A percentile compares a stretch with the other conserved stretches of the same genome.
Evolutionary conservation across 208 protist species (phyloP).

Genomic region (Acanthamoeba healyi): DNA sequence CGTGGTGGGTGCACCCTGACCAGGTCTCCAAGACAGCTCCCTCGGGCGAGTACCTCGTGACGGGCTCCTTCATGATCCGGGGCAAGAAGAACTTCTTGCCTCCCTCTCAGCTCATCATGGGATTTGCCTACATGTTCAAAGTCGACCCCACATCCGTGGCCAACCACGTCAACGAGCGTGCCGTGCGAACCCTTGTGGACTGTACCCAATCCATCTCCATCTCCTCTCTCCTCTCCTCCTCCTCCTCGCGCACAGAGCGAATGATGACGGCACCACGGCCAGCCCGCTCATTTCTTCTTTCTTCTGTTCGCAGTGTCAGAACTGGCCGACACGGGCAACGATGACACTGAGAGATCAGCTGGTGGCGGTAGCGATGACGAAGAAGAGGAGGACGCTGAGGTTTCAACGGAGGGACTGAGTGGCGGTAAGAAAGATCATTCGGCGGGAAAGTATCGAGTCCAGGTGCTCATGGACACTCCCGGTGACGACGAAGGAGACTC

Average conservation of each 20-base stretch:
- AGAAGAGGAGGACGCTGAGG: not conserved
- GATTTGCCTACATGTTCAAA: conserved; percentile 89
- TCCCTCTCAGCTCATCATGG: conserved; percentile 88
- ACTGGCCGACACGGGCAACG: not conserved
- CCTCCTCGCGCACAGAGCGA: not conserved
- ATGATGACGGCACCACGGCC: too few species aligned
- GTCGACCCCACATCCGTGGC: conserved; percentile 26
- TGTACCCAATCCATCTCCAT: not conserved
- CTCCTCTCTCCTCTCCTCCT: not conserved
- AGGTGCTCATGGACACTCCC: not conserved
- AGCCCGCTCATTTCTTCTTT: too few species aligned
- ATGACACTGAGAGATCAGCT: not conserved
- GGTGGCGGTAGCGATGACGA: not conserved
- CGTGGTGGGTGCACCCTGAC: conserved; percentile 96
- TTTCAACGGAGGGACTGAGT: not conserved
- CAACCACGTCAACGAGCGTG: conserved; percentile 66
- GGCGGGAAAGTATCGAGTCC: not conserved
- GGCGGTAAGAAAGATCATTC: not conserved
- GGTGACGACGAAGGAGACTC: not conserved
- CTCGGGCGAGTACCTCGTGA: conserved; percentile 92
- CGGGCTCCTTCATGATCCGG: conserved; percentile 94
- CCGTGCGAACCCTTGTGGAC: not conserved
- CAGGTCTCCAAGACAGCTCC: conserved; percentile 94
- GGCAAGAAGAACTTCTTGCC: conserved; percentile 95
- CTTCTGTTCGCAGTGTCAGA: not conserved